Conservation (phyloP, 257 asterid genomes). For the Parsonsia alboflavescens region DNA sequence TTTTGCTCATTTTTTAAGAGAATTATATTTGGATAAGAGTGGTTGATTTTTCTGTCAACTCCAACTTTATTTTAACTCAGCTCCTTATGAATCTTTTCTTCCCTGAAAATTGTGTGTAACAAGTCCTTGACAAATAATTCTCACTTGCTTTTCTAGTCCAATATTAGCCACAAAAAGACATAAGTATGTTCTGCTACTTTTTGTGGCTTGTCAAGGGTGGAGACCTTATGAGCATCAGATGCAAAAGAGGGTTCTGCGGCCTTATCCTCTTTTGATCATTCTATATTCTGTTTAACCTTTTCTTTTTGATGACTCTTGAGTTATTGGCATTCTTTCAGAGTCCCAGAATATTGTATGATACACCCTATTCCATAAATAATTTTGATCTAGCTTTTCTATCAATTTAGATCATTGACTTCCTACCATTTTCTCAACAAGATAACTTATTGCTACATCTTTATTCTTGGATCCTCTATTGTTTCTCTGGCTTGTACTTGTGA, state of each 20-base stretch:
- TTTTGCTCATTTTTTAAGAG: neutral
- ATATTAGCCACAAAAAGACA: neutral
- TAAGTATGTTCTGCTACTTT: neutral
- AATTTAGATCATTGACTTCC: neutral
- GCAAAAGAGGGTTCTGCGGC: neutral
- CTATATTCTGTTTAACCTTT: neutral
- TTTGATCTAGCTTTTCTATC: neutral
- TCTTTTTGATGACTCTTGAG: no score
- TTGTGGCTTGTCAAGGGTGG: neutral
- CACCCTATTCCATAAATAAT: neutral
- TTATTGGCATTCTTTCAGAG: no score
- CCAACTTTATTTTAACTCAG: neutral
- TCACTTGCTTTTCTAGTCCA: neutral
- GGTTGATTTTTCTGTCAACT: neutral
- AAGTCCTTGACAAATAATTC: neutral
- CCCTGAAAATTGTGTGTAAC: neutral
- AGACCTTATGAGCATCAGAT: neutral
- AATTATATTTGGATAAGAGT: neutral
- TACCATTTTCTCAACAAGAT: neutral
- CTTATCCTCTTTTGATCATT: neutral
- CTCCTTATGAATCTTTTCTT: neutral
- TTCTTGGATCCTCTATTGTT: neutral
- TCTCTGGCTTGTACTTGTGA: neutral
- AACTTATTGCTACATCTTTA: neutral
- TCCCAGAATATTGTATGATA: neutral